Base-by-base conservation (phyloP, 1,139 yeast species). In the Candida pseudoviswanathii region DNA sequence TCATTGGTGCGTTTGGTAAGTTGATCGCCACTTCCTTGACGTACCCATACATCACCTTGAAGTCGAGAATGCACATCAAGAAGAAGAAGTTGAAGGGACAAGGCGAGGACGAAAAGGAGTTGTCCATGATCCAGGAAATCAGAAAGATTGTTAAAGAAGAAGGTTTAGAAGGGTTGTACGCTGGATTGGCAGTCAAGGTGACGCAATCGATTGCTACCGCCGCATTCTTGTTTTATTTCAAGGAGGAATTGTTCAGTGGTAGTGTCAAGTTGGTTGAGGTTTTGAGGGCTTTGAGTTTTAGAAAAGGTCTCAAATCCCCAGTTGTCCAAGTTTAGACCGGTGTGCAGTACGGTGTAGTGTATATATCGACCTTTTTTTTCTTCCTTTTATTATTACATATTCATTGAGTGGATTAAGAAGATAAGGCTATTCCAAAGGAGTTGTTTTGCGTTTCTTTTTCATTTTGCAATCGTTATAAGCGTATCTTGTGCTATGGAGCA, bases 1-100 rank as follows among this genome's bases (percentile, higher is more conserved):
- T 88, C 58, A 77, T 91, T 54, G 98, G 98, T 11, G 97, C 97
- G 1, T 66, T 91, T 45, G 96, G 97, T 43, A 92, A 92, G 70
- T 77, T 92, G 57, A 77, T 88, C 51, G 96, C 97, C 22, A 91
- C 97, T 10, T 78, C 86, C 21, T 79, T 85, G 54, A 91, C 98
- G 0, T 91, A 91, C 66, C 98, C 98, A 4, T 89, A 90, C 68
- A 86, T 91, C 63, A 91, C 97, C 3, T 75, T 92, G 63, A 89
- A 92, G 70, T 78, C 96, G 16, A 84, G 97, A 64, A 85, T 89
- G 86, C 97, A 91, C 70, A 72, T 90, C 57, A 77, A 78, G 57
- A 70, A 68, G 64, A 78, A 75, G 59, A 68, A 71, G 55, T 66
- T 66, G 44, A 30, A 57, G 56, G 55, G 58, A 50, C 64, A 58